Conservation (phyloP, 2,329 filamentous ascomycete genomes). For the Cytospora leucostoma region DNA sequence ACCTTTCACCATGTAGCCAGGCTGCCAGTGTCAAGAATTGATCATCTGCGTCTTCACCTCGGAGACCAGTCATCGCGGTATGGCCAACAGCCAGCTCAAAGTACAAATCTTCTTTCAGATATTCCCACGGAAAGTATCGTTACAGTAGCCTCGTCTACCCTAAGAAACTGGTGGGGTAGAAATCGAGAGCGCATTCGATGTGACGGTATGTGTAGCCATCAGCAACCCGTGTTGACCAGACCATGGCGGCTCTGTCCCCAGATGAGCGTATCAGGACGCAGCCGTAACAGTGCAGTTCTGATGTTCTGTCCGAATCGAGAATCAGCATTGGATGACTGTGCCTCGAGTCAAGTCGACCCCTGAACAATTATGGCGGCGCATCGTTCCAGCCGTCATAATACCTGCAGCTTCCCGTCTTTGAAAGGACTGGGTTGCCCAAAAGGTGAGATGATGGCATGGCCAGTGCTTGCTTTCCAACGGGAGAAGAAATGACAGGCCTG, state of each 20-base stretch:
- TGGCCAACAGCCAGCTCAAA: background rate
- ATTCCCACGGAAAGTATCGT: background rate
- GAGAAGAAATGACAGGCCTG: slow-evolving; percentile 34
- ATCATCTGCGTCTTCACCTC: background rate
- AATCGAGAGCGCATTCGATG: slow-evolving; percentile 7
- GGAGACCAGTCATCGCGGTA: background rate
- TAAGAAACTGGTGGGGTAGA: slow-evolving; percentile 25
- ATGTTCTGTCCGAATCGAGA: slow-evolving; percentile 21
- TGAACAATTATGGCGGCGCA: slow-evolving; percentile 34
- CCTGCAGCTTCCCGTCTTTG: slow-evolving; percentile 42
- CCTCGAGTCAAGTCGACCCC: slow-evolving; percentile 44
- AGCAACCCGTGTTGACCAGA: slow-evolving; percentile 3
- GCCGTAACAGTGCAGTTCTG: slow-evolving; percentile 8
- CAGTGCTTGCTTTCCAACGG: slow-evolving; percentile 37
- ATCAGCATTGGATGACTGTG: slow-evolving; percentile 29
- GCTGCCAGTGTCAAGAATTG: slow-evolving; percentile 1
- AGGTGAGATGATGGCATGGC: slow-evolving; percentile 34
- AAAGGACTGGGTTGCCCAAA: slow-evolving; percentile 31
- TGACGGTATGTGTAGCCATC: slow-evolving; percentile 16
- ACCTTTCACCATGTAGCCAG: slow-evolving; percentile 3
- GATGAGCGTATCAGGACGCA: slow-evolving; percentile 7
- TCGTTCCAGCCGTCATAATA: slow-evolving; percentile 39
- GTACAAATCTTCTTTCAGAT: background rate
- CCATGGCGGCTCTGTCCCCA: slow-evolving; percentile 13
- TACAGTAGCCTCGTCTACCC: slow-evolving; percentile 7